Conservation (phyloP, 768 basidiomycete genomes). For the Rhodotorula diobovata region DNA sequence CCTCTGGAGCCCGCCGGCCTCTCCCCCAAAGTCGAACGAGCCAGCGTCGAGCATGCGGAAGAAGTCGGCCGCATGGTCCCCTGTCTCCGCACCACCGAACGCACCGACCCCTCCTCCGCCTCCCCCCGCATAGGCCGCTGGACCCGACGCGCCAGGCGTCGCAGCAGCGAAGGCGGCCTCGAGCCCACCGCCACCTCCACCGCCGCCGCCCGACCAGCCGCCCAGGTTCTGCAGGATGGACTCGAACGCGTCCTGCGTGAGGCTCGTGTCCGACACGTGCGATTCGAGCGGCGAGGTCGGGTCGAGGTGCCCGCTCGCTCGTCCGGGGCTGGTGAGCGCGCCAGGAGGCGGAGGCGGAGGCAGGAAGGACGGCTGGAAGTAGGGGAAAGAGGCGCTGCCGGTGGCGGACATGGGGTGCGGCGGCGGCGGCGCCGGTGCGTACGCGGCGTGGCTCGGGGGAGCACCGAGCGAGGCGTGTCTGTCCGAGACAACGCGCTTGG, state of each 20-base stretch:
- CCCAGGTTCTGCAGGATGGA: neutral
- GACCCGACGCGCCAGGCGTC: neutral
- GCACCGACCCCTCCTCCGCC: neutral
- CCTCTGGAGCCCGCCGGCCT: too few relatives aligned
- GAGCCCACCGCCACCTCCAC: neutral
- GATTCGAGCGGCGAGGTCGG: neutral
- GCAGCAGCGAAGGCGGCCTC: neutral
- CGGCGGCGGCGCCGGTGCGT: too few relatives aligned
- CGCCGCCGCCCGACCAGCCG: neutral
- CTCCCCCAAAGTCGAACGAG: neutral
- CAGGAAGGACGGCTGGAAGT: neutral
- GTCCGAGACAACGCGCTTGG: conserved; percentile 25
- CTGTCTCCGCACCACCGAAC: too few relatives aligned
- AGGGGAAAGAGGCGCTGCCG: neutral
- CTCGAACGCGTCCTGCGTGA: conserved; percentile 4
- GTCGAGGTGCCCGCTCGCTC: neutral
- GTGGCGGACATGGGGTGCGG: too few relatives aligned
- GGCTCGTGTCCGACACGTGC: neutral
- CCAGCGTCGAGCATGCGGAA: neutral
- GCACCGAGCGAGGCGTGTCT: neutral
- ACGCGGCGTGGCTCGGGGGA: too few relatives aligned
- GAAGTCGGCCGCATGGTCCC: neutral
- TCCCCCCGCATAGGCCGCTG: too few relatives aligned
- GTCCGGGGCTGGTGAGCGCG: too few relatives aligned
- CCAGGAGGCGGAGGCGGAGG: neutral